phyloP scores from a whole-genome alignment of 164 flowering plant genomes.

The Litsea cubeba region DNA sequence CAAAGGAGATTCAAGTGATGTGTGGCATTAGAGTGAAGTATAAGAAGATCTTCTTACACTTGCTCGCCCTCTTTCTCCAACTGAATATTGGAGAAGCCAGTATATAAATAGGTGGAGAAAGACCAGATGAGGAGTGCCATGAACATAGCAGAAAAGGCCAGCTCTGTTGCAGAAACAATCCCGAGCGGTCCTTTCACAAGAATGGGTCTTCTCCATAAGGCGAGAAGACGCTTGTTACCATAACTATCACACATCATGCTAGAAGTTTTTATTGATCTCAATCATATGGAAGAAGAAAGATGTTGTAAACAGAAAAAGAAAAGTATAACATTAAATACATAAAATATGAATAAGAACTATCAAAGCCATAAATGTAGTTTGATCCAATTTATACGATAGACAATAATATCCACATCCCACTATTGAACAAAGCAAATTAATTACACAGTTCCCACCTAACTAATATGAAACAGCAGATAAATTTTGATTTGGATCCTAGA shows the following conservation, averaged over 20 bases:
- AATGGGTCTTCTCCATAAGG: conserved; percentile 40
- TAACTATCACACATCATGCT: background rate
- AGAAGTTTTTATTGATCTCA: background rate
- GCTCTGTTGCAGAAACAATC: conserved; percentile 51
- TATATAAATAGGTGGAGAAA: conserved; percentile 32
- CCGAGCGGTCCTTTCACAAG: conserved; percentile 76
- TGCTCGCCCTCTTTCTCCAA: conserved; percentile 18
- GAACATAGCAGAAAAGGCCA: conserved; percentile 56
- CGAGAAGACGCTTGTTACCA: background rate
- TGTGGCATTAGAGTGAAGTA: background rate
- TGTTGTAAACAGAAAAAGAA: no score
- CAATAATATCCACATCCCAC: no score
- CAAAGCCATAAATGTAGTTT: background rate
- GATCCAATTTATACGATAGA: no score
- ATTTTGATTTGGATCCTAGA: no score
- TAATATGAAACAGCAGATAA: no score
- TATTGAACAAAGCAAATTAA: no score
- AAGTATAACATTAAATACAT: no score
- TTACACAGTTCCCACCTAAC: no score
- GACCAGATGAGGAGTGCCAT: conserved; percentile 67
- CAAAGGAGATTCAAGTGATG: background rate
- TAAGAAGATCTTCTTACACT: conserved; percentile 30
- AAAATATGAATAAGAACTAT: background rate
- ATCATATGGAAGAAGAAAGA: background rate
- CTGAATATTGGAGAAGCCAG: conserved; percentile 30